Base-by-base conservation (phyloP, 495 filamentous ascomycete species). In the Daldinia decipiens region DNA sequence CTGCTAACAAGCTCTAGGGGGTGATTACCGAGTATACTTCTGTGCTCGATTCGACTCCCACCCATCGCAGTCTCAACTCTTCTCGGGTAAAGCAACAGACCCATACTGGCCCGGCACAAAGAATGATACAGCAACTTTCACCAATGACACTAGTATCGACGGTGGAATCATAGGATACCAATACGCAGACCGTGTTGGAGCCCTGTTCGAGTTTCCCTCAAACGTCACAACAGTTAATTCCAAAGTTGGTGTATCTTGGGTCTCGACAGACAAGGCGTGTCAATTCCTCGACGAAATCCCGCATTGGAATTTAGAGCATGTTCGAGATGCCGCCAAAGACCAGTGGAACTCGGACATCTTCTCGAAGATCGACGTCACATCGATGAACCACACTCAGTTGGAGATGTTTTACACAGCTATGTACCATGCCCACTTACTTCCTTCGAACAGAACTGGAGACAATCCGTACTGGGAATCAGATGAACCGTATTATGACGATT, bases 351-450 rank as follows among this genome's bases (percentile, higher is more conserved):
- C 76, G 1, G 81, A 88, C 26, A 86, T 92, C 1, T 80, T 92
- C 21, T 85, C 83, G 19, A 88, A 87, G 60, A 82, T 91, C 50
- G 83, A 82, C 6, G 86, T 87, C 5, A 79, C 82, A 0, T 85
- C 79, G 51, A 86, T 81, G 26, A 86, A 89, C 63, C 53, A 70
- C 15, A 82, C 79, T 5, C 86, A 86, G 19, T 79, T 91, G 4
- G 71, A 77, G 38, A 72, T 89, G 29, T 77, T 91, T 19, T 92
- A 92, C 72, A 82, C 84, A 0, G 86, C 86, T 8, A 78, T 92
- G 5, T 90, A 91, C 65, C 86, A 87, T 70, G 90, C 91, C 87
- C 86, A 88, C 67, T 68, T 91, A 27, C 81, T 92, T 29, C 90
- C 90, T 0, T 89, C 89, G 9, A 89, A 92, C 70, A 53, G 86